phyloP scores from a whole-genome alignment of 345 rosid species.

The Geranium brycei region DNA sequence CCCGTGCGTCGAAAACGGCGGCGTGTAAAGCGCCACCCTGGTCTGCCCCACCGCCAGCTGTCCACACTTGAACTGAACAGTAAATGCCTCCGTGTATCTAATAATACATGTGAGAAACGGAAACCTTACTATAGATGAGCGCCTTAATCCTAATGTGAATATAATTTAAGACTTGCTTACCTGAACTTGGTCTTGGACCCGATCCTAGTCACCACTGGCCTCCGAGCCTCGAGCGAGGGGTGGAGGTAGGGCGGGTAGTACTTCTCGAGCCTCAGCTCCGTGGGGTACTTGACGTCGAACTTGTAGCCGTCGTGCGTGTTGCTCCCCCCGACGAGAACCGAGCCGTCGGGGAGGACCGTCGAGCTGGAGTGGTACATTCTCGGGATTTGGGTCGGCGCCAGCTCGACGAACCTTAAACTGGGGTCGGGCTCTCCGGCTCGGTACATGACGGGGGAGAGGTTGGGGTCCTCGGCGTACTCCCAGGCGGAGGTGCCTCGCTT shows the following conservation, averaged over 20 bases:
- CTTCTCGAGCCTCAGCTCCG: constrained; percentile 60
- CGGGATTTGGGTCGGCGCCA: constrained; percentile 29
- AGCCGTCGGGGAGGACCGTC: constrained; percentile 43
- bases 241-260: constrained; percentile 65
- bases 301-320: constrained; percentile 57
- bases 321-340: constrained; percentile 51
- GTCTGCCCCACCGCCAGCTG: not conserved
- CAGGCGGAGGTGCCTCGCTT: constrained; percentile 53
- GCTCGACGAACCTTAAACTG: constrained; percentile 21
- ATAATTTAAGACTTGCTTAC: constrained; percentile 11
- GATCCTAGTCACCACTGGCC: constrained; percentile 11
- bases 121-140: too few species aligned
- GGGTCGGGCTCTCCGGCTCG: constrained; percentile 10
- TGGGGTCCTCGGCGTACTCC: constrained; percentile 56
- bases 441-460: constrained; percentile 41
- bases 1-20: constrained; percentile 62
- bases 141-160: too few species aligned
- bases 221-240: constrained; percentile 13
- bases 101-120: too few species aligned
- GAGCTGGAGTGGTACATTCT: constrained; percentile 63
- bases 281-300: constrained; percentile 40
- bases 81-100: constrained; percentile 15
- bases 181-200: constrained; percentile 6
- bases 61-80: constrained; percentile 12
- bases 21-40: constrained; percentile 38